Conservation (phyloP, 371 early-diverging fungal species). For the Mortierella sp. region DNA sequence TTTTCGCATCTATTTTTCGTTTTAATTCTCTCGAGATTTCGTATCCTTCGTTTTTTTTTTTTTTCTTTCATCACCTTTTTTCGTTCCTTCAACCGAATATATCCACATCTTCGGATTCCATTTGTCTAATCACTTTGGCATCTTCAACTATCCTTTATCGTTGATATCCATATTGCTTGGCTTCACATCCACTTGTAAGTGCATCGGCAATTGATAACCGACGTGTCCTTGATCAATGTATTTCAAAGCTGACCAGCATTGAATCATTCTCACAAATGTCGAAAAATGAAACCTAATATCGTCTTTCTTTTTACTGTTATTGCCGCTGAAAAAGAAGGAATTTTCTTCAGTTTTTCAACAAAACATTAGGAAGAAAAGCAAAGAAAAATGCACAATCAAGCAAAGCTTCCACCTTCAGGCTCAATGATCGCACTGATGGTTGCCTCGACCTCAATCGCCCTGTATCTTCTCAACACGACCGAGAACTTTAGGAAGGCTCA, state of each 20-base stretch:
- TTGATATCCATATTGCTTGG: not conserved
- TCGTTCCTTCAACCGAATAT: not conserved
- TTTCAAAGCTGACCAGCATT: too few species aligned
- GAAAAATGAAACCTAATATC: not conserved
- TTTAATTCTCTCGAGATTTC: not conserved
- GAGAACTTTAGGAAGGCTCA: constrained; percentile 49
- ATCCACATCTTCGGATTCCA: not conserved
- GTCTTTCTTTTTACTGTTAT: not conserved
- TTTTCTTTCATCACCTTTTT: constrained; percentile 1
- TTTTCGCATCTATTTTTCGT: not conserved
- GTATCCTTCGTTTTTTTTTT: constrained; percentile 3
- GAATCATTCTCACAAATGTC: not conserved
- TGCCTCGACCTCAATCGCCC: constrained; percentile 36
- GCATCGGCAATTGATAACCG: too few species aligned
- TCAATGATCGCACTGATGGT: constrained; percentile 40
- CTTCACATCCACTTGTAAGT: constrained; percentile 1
- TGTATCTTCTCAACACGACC: constrained; percentile 48
- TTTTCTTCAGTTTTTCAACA: constrained; percentile 5
- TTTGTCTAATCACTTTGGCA: not conserved
- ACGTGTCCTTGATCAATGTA: too few species aligned
- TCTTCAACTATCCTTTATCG: not conserved
- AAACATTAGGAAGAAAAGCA: not conserved
- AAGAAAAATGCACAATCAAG: constrained; percentile 19
- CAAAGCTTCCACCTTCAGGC: constrained; percentile 24
- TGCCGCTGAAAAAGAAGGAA: not conserved